These are phyloP conservation scores for Pisolithus microcarpus DNA, from an alignment of 768 basidiomycete species.

Conservation along the genomic window DNA sequence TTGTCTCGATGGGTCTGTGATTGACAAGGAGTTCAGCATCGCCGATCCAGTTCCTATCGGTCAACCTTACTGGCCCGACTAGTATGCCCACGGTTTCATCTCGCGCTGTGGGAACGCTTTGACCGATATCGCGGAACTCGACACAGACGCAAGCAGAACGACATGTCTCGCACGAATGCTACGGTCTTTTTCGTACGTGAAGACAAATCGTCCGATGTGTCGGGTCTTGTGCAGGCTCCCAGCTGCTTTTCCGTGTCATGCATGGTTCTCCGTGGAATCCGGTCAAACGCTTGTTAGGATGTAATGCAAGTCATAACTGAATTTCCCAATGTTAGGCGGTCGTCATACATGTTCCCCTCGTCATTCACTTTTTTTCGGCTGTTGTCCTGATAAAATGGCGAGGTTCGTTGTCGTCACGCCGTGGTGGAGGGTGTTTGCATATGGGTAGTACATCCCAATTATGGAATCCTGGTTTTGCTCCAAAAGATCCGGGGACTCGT, in stretches of 20 bases:
- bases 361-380: too few species aligned
- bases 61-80: not conserved
- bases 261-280: constrained; percentile 4
- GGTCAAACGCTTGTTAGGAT: not conserved
- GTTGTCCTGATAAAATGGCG: too few species aligned
- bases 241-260: not conserved
- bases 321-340: too few species aligned
- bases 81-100: not conserved
- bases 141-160: not conserved
- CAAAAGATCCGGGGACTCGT: too few species aligned
- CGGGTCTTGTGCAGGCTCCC: too few species aligned
- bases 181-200: not conserved
- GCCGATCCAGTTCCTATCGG: not conserved
- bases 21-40: not conserved
- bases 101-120: not conserved
- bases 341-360: too few species aligned
- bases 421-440: too few species aligned
- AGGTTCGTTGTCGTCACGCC: too few species aligned
- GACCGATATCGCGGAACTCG: not conserved
- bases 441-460: too few species aligned
- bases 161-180: not conserved
- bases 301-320: too few species aligned
- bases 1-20: not conserved
- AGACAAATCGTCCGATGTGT: not conserved
- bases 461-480: too few species aligned